Base-by-base conservation (phyloP, 2,329 filamentous ascomycete genomes). In the Monilinia aucupariae region DNA sequence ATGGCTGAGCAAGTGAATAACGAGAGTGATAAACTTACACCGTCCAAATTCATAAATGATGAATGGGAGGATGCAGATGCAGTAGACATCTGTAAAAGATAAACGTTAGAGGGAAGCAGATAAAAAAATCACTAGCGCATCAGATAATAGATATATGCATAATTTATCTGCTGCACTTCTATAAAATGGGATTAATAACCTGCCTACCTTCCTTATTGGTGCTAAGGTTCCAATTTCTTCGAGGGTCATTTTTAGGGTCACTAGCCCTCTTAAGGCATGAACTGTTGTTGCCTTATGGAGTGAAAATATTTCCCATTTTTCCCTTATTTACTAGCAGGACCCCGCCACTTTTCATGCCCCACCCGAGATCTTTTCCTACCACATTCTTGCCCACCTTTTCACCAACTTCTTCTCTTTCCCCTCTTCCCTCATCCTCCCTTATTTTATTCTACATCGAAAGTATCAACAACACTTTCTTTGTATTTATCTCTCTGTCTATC, bases 381-480 rank as follows among this genome's bases (percentile, higher is more conserved):
- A 53, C 41, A 60, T 37, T 63, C 55, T 48, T 55, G 45, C 61
- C 61, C 61, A 63, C 61, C 59, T 45, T 34, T 59, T 51, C 25
- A 30, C 34, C 55, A 45, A 43, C 60, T 48, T 25, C 51, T 34
- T 37, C 60, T 41, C 53, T 30, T 61, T 43, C 63, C 56, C 49
- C 50, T 53, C 53, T 59, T 62, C 61, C 55, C 64, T 49, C 63
- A 60, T 58, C 41, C 47, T 47, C 62, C 62, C 56, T 64, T 64
- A 27, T 30, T 55, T 64, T 51, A 45, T 64, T 66, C 56, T 56
- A 63, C 55, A 67, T 68, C 65, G 65, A 70, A 70, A 70, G 66
- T 60, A 67, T 64, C 62, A 61, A 61, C 52, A 50, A 61, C 65
- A 32, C 68, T 70, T 71, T 68, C 68, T 62, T 64, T 69, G 66